Conservation (phyloP, 108 stramenopile genomes). For the Thalassiosira profunda region DNA sequence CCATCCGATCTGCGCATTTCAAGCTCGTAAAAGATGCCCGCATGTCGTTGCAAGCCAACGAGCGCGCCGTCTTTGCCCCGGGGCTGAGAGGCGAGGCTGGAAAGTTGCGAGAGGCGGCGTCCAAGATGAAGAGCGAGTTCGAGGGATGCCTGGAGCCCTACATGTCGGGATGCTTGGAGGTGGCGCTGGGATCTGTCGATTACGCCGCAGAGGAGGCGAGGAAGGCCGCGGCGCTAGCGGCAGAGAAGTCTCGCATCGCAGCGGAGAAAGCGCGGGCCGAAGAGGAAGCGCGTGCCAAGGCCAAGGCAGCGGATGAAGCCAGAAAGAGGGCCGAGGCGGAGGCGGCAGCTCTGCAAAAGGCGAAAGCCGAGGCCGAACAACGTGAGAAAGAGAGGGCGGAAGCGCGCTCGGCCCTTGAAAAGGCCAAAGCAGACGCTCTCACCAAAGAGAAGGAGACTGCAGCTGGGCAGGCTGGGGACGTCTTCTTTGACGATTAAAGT, state of each 20-base stretch:
- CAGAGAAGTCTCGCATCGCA: slow-evolving; percentile 42
- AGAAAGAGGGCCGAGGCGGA: slow-evolving; percentile 13
- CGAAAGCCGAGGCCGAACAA: not conserved
- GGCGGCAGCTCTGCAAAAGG: not conserved
- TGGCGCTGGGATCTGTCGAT: slow-evolving; percentile 64
- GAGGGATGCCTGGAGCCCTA: slow-evolving; percentile 67
- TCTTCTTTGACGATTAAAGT: not conserved
- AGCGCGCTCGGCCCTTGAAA: not conserved
- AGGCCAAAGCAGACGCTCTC: not conserved
- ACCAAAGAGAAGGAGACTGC: not conserved
- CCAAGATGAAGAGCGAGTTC: slow-evolving; percentile 60
- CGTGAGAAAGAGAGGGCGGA: slow-evolving; percentile 12
- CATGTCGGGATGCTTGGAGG: slow-evolving; percentile 64
- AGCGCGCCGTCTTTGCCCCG: slow-evolving; percentile 76
- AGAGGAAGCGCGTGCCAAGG: slow-evolving; percentile 12
- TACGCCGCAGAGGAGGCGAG: slow-evolving; percentile 34
- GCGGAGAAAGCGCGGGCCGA: slow-evolving; percentile 22
- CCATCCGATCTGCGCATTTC: slow-evolving; percentile 53
- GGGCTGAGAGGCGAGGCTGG: slow-evolving; percentile 76
- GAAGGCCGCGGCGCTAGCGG: slow-evolving; percentile 21
- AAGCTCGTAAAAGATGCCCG: slow-evolving; percentile 48
- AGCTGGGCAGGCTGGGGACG: not conserved
- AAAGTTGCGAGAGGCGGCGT: slow-evolving; percentile 69
- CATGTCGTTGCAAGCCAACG: slow-evolving; percentile 67
- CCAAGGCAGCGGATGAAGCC: slow-evolving; percentile 11